Conservation (phyloP, 2,329 filamentous ascomycete species). For the Aspergillus eucalypticola region DNA sequence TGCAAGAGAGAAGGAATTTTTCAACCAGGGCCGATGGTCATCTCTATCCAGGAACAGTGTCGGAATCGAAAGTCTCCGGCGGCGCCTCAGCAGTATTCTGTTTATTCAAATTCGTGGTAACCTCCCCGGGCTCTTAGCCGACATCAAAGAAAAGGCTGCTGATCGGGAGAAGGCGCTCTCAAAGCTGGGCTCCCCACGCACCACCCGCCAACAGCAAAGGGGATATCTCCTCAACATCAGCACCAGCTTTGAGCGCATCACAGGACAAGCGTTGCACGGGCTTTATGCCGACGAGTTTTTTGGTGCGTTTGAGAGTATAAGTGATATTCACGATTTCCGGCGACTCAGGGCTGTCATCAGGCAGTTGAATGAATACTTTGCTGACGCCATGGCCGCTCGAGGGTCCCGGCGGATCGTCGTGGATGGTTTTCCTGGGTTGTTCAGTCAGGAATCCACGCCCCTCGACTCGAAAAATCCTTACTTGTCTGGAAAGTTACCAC, state of each 20-base stretch:
- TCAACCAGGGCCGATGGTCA: conserved; percentile 30
- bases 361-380: conserved; percentile 30
- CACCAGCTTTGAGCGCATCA: conserved; percentile 41
- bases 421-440: neutral
- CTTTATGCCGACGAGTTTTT: conserved; percentile 47
- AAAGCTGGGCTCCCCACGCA: conserved; percentile 28
- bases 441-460: no score
- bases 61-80: conserved; percentile 39
- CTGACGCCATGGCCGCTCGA: conserved; percentile 23
- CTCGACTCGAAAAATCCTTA: conserved; percentile 3
- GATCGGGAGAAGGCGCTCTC: conserved; percentile 32
- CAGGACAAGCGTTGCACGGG: conserved; percentile 42
- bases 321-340: conserved; percentile 19
- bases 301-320: conserved; percentile 18
- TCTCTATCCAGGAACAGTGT: conserved; percentile 26
- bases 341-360: conserved; percentile 32
- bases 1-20: conserved; percentile 35
- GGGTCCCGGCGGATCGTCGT: conserved; percentile 19
- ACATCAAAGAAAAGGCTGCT: conserved; percentile 35
- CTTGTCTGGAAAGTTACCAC: conserved; percentile 14
- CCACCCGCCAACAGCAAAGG: conserved; percentile 27
- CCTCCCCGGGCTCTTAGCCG: conserved; percentile 39
- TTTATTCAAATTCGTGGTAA: conserved; percentile 30
- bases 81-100: conserved; percentile 41
- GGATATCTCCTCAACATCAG: conserved; percentile 38